A percentile compares a stretch with the other conserved stretches of the same genome.
phyloP scores from a whole-genome alignment of 768 basidiomycete genomes.

The Leccinum aurantiacum region DNA sequence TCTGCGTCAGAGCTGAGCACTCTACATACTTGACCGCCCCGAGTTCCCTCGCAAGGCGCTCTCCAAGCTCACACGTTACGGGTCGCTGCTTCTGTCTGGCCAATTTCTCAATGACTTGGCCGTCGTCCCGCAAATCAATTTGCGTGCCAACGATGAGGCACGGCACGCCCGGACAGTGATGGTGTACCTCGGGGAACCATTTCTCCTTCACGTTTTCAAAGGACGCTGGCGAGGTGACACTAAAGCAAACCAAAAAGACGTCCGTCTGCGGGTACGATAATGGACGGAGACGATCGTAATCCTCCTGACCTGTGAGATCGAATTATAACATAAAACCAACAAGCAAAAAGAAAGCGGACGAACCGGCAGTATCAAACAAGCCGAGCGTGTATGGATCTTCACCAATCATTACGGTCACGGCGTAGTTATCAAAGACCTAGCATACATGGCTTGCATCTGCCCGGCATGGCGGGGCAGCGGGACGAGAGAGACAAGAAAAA shows the following conservation, averaged over 20 bases:
- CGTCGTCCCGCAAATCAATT: slow-evolving; percentile 93
- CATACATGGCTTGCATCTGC: slow-evolving; percentile 19
- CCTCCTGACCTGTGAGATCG: slow-evolving; percentile 81
- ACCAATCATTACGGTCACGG: slow-evolving; percentile 99
- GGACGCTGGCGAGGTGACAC: slow-evolving; percentile 95
- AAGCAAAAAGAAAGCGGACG: slow-evolving; percentile 32
- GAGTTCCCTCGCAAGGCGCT: slow-evolving; percentile 92
- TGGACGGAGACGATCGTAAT: slow-evolving; percentile 98
- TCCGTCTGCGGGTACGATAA: slow-evolving; percentile 99
- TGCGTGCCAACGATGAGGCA: slow-evolving; percentile 99
- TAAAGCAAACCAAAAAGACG: slow-evolving; percentile 99
- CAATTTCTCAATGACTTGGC: slow-evolving; percentile 91
- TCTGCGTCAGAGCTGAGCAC: slow-evolving; percentile 98
- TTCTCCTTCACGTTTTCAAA: slow-evolving; percentile 99
- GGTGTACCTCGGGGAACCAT: slow-evolving; percentile 99
- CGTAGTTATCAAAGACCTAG: slow-evolving; percentile 95
- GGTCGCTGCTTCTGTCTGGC: slow-evolving; percentile 96
- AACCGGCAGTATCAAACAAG: slow-evolving; percentile 97
- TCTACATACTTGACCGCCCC: slow-evolving; percentile 99
- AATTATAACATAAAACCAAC: slow-evolving; percentile 14
- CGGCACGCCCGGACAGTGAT: slow-evolving; percentile 98
- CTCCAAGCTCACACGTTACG: slow-evolving; percentile 83
- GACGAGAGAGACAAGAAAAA: neutral
- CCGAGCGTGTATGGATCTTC: slow-evolving; percentile 99
- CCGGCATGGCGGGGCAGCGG: slow-evolving; percentile 5